Conservation (phyloP, 2,329 filamentous ascomycete genomes). For the Colletotrichum tropicale region DNA sequence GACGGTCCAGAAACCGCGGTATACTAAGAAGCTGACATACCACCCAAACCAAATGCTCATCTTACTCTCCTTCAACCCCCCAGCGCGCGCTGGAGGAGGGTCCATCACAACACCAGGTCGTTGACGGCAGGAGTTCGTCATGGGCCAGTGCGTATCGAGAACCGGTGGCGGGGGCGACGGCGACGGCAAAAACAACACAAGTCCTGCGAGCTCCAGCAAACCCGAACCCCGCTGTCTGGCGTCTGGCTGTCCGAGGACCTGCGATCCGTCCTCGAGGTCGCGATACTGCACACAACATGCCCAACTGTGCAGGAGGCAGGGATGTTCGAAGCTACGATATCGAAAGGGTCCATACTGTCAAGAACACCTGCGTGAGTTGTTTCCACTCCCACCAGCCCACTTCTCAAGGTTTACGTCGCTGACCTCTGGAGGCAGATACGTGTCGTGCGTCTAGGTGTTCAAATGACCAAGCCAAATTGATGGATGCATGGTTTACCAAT, state of each 20-base stretch:
- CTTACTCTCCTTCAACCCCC: conserved; percentile 1
- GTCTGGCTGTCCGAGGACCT: background rate
- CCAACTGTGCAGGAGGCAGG: conserved; percentile 8
- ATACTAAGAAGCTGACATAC: background rate
- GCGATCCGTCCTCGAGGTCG: background rate
- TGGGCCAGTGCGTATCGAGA: conserved; percentile 19
- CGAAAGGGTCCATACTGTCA: conserved; percentile 17
- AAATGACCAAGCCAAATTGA: conserved; percentile 11
- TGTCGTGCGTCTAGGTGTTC: conserved; percentile 9
- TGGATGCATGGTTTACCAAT: conserved; percentile 16
- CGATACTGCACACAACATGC: conserved; percentile 15
- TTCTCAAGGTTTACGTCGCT: background rate
- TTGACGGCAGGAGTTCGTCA: background rate
- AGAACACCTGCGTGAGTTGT: conserved; percentile 15
- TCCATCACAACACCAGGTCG: background rate
- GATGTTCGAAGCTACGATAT: conserved; percentile 4
- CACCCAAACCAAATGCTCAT: background rate
- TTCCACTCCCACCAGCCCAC: background rate
- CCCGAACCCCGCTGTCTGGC: conserved; percentile 7
- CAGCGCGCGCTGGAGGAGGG: conserved; percentile 15
- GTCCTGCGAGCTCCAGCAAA: background rate
- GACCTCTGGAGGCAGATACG: conserved; percentile 12
- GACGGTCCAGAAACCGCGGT: background rate
- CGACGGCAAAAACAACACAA: background rate
- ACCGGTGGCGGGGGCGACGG: background rate